Evolutionary conservation across 768 basidiomycete genomes (phyloP).

Genomic region (Lenzites betulinus): DNA sequence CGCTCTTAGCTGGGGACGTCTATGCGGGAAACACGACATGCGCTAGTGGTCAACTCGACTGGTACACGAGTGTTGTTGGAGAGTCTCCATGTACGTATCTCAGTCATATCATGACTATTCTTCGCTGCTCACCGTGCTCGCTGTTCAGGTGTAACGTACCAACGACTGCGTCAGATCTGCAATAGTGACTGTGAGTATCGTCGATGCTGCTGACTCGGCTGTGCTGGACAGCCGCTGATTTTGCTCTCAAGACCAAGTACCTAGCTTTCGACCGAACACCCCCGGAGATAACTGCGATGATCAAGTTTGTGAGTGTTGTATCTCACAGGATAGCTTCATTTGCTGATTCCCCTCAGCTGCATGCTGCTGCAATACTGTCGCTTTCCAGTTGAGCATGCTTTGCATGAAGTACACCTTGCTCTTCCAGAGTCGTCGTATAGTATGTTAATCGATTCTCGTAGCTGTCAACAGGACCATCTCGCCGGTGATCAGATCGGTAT

Average conservation of each 20-base stretch:
- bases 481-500: neutral
- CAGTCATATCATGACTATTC: neutral
- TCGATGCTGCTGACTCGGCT: neutral
- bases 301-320: slow-evolving; percentile 6
- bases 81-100: slow-evolving; percentile 20
- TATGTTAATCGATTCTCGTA: neutral
- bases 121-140: neutral
- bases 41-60: neutral
- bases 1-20: neutral
- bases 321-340: neutral
- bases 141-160: slow-evolving; percentile 18
- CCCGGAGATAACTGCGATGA: slow-evolving; percentile 11
- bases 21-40: neutral
- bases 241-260: slow-evolving; percentile 1
- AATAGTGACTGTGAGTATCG: slow-evolving; percentile 18
- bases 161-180: slow-evolving; percentile 22
- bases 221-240: neutral
- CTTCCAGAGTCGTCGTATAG: neutral
- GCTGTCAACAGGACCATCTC: slow-evolving; percentile 2
- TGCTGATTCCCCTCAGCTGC: neutral
- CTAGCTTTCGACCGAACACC: neutral
- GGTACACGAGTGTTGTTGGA: slow-evolving; percentile 8
- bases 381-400: slow-evolving; percentile 13
- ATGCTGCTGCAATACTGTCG: slow-evolving; percentile 15
- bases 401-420: slow-evolving; percentile 7